A percentile compares a stretch with the other conserved stretches of the same genome.
These are phyloP conservation scores for Fraxinus paxiana DNA, from an alignment of 305 asterid species.

Conservation along the genomic window DNA sequence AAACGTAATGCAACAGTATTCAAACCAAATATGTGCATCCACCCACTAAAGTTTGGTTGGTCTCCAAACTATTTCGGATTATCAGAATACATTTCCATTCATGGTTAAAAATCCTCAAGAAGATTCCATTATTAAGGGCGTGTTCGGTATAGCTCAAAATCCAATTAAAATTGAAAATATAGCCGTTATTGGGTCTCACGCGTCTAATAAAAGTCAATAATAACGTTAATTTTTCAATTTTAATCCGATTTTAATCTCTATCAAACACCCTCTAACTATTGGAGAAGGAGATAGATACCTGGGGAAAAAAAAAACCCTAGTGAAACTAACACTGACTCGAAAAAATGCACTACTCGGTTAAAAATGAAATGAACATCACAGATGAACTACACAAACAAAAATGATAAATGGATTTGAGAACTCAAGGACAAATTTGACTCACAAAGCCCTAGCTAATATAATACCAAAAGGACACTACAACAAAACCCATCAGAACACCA, in stretches of 20 bases:
- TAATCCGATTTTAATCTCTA: too few relatives aligned
- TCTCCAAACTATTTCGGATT: background rate
- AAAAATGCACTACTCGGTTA: background rate
- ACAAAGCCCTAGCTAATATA: background rate
- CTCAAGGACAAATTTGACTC: background rate
- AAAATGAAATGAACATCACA: background rate
- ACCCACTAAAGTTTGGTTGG: background rate
- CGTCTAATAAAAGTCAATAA: too few relatives aligned
- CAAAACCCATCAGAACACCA: background rate
- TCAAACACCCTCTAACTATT: background rate
- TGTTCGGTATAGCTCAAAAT: too few relatives aligned
- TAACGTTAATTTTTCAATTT: too few relatives aligned
- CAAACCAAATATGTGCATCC: background rate
- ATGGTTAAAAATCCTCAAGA: background rate
- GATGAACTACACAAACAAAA: background rate
- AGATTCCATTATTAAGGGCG: background rate
- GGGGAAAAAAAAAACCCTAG: background rate
- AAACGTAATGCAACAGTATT: background rate
- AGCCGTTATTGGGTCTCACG: too few relatives aligned
- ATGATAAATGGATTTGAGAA: background rate
- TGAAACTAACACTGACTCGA: background rate
- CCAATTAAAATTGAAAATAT: too few relatives aligned
- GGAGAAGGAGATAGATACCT: background rate
- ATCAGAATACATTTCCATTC: background rate
- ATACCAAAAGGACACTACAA: background rate